Evolutionary conservation across 192 early-diverging fungal species (phyloP), one percentile per base, ranked within the genome.

Genomic region (Entomortierella chlamydospora): DNA sequence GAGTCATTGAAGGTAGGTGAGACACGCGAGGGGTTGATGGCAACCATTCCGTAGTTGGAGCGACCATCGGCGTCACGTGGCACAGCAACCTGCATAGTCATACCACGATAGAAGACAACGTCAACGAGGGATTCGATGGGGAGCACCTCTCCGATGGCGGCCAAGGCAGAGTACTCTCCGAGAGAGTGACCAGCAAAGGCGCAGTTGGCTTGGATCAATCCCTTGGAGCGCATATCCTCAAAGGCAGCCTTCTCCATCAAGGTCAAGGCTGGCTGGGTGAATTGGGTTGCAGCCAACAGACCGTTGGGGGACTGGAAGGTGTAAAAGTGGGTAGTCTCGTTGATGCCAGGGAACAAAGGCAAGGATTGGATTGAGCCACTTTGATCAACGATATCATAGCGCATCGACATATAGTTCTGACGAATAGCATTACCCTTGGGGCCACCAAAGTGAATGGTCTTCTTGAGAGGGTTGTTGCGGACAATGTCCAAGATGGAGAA

Each of bases 71-170:
- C 73, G 61, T 97, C 96, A 59, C 96, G 91, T 58, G 86, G 87
- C 2, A 98, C 97, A 22, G 95, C 93, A 43, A 92, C 85, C 87
- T 97, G 97, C 97, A 98, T 97, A n/a, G 95, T 96, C 93, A 96
- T 95, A 71, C 97, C 97, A 78, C 97, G 93, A 87, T 96, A 94
- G 84, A 98, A 97, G 25, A 94, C 94, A 25, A 98, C 92, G 68
- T 97, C 96, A 45, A 96, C 90, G 12, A 96, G 78, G 25, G 91
- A 87, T 74, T 97, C 94, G 59, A 96, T 87, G 20, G 93, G 88
- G 30, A 98, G 79, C 0, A 96, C 94, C 67, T 93, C 92, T 68
- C 93, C 95, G 58, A 98, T 91, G 39, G 96, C 87, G 23, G 94
- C 91, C 42, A 97, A 84, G 23, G 93, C 96, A 73, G 96, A 95